Conservation (phyloP, 2,329 filamentous ascomycete genomes). For the Microdochium trichocladiopsis region DNA sequence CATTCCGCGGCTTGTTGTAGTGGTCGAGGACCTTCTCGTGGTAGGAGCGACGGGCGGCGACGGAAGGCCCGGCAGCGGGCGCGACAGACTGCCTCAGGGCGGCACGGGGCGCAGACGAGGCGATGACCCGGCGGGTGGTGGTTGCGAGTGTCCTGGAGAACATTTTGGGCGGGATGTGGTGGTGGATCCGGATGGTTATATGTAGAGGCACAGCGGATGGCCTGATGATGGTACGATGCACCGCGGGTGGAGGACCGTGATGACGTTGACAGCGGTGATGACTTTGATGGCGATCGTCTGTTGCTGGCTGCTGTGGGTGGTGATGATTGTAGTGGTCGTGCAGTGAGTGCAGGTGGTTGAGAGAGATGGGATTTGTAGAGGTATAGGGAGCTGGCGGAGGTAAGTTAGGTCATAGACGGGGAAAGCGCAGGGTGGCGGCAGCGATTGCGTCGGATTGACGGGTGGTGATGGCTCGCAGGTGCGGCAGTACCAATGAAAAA, state of each 20-base stretch:
- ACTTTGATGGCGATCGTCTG: too few relatives aligned
- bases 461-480: neutral
- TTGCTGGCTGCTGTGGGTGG: slow-evolving; percentile 1
- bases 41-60: slow-evolving; percentile 36
- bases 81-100: slow-evolving; percentile 32
- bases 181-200: neutral
- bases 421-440: neutral
- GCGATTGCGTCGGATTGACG: neutral
- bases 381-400: neutral
- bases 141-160: slow-evolving; percentile 8
- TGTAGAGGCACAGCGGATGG: slow-evolving; percentile 20
- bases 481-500: neutral
- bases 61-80: slow-evolving; percentile 18
- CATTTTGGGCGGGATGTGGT: slow-evolving; percentile 3
- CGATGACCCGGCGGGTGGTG: slow-evolving; percentile 31
- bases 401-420: neutral
- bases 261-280: too few relatives aligned
- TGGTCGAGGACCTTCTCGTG: slow-evolving; percentile 68
- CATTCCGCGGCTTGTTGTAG: slow-evolving; percentile 73
- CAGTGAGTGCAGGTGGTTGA: slow-evolving; percentile 2
- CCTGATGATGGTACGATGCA: slow-evolving; percentile 20
- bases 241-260: slow-evolving; percentile 37
- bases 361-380: neutral
- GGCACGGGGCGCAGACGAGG: slow-evolving; percentile 30
- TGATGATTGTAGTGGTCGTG: too few relatives aligned